phyloP scores from a whole-genome alignment of 352 stramenopile genomes.

The Phytophthora macrochlamydospora region DNA sequence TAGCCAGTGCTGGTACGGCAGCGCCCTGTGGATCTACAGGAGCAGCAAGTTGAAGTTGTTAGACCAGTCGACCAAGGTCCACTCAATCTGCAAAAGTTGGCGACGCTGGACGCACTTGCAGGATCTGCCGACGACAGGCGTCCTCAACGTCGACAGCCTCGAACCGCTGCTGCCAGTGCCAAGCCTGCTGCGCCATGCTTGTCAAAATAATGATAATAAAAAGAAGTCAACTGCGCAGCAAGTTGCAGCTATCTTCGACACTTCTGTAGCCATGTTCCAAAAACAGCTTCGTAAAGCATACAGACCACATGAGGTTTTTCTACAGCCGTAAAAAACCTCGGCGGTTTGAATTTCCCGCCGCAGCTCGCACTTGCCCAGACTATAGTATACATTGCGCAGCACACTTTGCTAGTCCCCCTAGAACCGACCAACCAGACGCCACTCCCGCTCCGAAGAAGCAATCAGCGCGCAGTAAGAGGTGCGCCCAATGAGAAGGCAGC shows the following conservation, averaged over 20 bases:
- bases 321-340: background rate
- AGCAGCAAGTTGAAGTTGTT: constrained; percentile 1
- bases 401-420: background rate
- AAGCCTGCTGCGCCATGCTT: constrained; percentile 20
- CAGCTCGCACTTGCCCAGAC: background rate
- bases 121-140: constrained; percentile 48
- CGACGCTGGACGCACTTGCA: constrained; percentile 38
- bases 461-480: constrained; percentile 29
- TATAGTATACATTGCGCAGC: background rate
- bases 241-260: too few species aligned
- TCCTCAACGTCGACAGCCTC: constrained; percentile 35
- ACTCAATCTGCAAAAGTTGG: background rate
- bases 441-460: background rate
- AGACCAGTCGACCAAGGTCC: background rate
- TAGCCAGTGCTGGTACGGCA: constrained; percentile 56
- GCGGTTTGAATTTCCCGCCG: constrained; percentile 5
- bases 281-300: background rate
- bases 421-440: constrained; percentile 45
- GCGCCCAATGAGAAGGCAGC: constrained; percentile 73
- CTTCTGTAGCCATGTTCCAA: constrained; percentile 18
- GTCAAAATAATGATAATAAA: constrained; percentile 1
- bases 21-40: constrained; percentile 48
- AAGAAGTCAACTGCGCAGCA: too few species aligned
- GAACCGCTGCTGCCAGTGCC: constrained; percentile 77
- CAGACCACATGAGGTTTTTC: constrained; percentile 7